Conservation (phyloP, 1,284 basidiomycete species). For the Trichosporon sp. region DNA sequence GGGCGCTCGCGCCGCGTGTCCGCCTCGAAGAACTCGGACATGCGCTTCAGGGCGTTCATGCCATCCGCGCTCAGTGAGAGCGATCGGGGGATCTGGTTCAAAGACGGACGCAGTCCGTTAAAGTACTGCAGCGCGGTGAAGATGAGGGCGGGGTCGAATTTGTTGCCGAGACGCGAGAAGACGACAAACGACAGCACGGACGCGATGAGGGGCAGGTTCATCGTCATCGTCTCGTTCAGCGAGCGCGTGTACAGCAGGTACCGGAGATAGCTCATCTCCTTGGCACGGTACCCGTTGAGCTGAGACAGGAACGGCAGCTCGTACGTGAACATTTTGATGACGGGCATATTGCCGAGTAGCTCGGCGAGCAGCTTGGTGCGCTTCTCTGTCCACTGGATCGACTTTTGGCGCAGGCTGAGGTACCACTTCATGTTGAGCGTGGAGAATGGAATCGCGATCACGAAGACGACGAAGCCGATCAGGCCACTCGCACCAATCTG, state of each 20-base stretch:
- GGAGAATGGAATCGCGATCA: slow-evolving; percentile 70
- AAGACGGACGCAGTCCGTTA: slow-evolving; percentile 67
- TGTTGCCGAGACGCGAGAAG: slow-evolving; percentile 64
- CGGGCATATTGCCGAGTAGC: slow-evolving; percentile 69
- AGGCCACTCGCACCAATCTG: slow-evolving; percentile 75
- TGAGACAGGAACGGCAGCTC: slow-evolving; percentile 68
- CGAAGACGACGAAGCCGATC: slow-evolving; percentile 73
- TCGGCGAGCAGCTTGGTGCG: slow-evolving; percentile 80
- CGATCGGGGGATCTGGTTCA: slow-evolving; percentile 70
- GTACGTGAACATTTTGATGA: slow-evolving; percentile 76
- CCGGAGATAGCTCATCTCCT: slow-evolving; percentile 64
- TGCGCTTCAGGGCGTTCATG: slow-evolving; percentile 64
- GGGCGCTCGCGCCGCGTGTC: slow-evolving; percentile 60
- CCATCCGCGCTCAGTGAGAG: slow-evolving; percentile 69
- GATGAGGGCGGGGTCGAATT: slow-evolving; percentile 66
- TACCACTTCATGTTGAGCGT: slow-evolving; percentile 70
- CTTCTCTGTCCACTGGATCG: slow-evolving; percentile 76
- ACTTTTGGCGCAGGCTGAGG: slow-evolving; percentile 64
- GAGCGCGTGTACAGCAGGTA: slow-evolving; percentile 67
- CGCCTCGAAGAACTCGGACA: slow-evolving; percentile 63
- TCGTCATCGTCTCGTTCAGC: slow-evolving; percentile 59
- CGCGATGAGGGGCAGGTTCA: slow-evolving; percentile 62
- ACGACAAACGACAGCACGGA: slow-evolving; percentile 74
- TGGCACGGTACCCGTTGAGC: slow-evolving; percentile 62
- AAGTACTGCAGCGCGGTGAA: slow-evolving; percentile 73